phyloP scores from a whole-genome alignment of 2,329 filamentous ascomycete genomes.

The Aureobasidium pullulans region DNA sequence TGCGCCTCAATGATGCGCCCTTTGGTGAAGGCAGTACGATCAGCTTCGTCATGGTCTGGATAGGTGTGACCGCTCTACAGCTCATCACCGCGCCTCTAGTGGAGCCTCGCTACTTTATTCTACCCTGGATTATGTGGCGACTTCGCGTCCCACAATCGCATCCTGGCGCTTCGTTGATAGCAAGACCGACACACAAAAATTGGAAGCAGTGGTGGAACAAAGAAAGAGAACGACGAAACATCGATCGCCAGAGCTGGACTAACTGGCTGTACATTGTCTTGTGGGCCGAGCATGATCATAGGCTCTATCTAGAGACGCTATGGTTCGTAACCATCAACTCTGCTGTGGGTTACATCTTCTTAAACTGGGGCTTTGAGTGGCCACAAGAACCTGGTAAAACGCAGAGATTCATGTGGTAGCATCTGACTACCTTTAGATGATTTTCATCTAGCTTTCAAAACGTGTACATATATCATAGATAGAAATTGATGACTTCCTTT shows the following conservation, averaged over 20 bases:
- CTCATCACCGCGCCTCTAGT: slow-evolving; percentile 85
- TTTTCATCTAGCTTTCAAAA: too few relatives aligned
- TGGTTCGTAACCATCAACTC: slow-evolving; percentile 63
- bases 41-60: slow-evolving; percentile 53
- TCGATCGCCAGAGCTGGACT: background rate
- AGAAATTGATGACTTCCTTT: too few relatives aligned
- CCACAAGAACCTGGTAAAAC: slow-evolving; percentile 48
- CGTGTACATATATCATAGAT: too few relatives aligned
- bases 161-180: slow-evolving; percentile 3
- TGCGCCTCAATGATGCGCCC: slow-evolving; percentile 14
- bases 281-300: slow-evolving; percentile 29
- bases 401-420: slow-evolving; percentile 78
- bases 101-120: slow-evolving; percentile 91
- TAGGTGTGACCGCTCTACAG: slow-evolving; percentile 67
- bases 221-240: background rate
- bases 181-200: slow-evolving; percentile 4
- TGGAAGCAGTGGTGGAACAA: slow-evolving; percentile 13
- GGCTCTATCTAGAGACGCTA: slow-evolving; percentile 54
- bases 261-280: slow-evolving; percentile 7
- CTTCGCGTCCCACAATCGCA: slow-evolving; percentile 56
- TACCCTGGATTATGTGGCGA: slow-evolving; percentile 91
- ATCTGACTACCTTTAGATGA: too few relatives aligned
- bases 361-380: slow-evolving; percentile 64
- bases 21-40: slow-evolving; percentile 22
- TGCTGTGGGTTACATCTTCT: slow-evolving; percentile 63